A percentile compares a stretch with the other conserved stretches of the same genome.
These are phyloP conservation scores for Xylariaceae sp. DNA, from an alignment of 2,329 filamentous ascomycete genomes.

Conservation along the genomic window DNA sequence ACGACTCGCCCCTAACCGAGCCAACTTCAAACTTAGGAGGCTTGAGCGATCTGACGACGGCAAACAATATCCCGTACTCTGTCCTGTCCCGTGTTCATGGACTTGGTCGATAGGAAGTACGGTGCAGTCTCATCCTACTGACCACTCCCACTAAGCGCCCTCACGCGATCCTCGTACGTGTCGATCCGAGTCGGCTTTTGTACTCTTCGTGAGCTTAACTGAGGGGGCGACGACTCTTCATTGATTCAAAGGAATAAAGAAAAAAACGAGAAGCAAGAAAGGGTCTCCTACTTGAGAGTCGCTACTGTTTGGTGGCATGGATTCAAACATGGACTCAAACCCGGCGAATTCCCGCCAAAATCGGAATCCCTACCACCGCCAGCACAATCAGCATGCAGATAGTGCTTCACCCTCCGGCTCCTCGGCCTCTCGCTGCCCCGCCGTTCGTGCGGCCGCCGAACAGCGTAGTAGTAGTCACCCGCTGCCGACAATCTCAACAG, in stretches of 20 bases:
- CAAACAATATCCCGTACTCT: not conserved
- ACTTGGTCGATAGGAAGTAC: slow-evolving; percentile 8
- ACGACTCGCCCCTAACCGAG: not conserved
- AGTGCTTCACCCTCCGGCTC: slow-evolving; percentile 17
- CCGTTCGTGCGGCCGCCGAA: slow-evolving; percentile 25
- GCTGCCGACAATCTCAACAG: slow-evolving; percentile 15
- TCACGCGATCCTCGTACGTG: slow-evolving; percentile 16
- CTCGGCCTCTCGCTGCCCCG: slow-evolving; percentile 28
- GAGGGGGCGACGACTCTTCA: slow-evolving; percentile 12
- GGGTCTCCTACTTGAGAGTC: slow-evolving; percentile 8
- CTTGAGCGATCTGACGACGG: slow-evolving; percentile 8
- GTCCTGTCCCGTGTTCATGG: slow-evolving; percentile 9
- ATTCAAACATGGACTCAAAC: slow-evolving; percentile 30
- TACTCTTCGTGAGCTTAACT: slow-evolving; percentile 1
- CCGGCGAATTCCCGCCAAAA: slow-evolving; percentile 24
- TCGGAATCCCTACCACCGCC: slow-evolving; percentile 17
- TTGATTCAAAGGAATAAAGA: not conserved
- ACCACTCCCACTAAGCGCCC: slow-evolving; percentile 12
- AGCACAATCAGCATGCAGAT: not conserved
- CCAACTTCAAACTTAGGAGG: slow-evolving; percentile 5
- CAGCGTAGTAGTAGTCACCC: slow-evolving; percentile 23
- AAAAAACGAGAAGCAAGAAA: not conserved
- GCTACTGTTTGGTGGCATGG: slow-evolving; percentile 17
- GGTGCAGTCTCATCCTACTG: slow-evolving; percentile 7
- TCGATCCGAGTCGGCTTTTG: slow-evolving; percentile 2